A percentile compares a stretch with the other conserved stretches of the same genome.
Conservation (phyloP, 352 stramenopile species). For the Globisporangium cederbergense region DNA sequence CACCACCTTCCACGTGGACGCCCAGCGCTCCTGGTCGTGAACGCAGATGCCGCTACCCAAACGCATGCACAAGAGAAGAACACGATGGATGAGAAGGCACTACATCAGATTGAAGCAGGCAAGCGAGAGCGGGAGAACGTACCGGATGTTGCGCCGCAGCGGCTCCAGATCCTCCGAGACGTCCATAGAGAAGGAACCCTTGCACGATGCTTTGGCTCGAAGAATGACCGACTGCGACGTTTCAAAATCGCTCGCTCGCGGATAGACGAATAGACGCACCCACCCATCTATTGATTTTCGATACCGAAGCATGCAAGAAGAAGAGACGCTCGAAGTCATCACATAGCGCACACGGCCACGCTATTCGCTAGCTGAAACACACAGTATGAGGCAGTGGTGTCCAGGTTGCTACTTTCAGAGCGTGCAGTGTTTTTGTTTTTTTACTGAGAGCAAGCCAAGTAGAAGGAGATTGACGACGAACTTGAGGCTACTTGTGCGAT, state of each 20-base stretch:
- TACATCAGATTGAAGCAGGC: no score
- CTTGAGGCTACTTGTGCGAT: no score
- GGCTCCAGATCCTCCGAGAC: conserved; percentile 2
- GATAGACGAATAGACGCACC: neutral
- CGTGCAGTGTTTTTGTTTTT: no score
- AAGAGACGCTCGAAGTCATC: neutral
- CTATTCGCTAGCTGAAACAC: no score
- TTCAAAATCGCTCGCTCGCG: conserved; percentile 1
- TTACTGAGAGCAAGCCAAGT: no score
- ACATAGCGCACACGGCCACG: neutral
- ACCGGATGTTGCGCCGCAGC: conserved; percentile 33
- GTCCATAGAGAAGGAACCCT: neutral
- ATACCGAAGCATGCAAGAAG: neutral
- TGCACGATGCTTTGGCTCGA: neutral
- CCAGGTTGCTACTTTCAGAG: no score
- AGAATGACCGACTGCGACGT: neutral
- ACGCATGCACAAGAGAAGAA: neutral
- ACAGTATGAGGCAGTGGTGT: no score
- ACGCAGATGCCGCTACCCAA: conserved; percentile 28
- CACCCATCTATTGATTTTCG: neutral
- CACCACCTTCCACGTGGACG: conserved; percentile 33
- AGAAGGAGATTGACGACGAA: no score
- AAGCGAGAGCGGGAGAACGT: neutral
- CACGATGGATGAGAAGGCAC: no score
- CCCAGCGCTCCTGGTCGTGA: conserved; percentile 37